Percentiles rank a stretch among this genome's conserved stretches.
phyloP scores from a whole-genome alignment of 371 early-diverging fungal genomes.

The Syncephalastrum monosporum region DNA sequence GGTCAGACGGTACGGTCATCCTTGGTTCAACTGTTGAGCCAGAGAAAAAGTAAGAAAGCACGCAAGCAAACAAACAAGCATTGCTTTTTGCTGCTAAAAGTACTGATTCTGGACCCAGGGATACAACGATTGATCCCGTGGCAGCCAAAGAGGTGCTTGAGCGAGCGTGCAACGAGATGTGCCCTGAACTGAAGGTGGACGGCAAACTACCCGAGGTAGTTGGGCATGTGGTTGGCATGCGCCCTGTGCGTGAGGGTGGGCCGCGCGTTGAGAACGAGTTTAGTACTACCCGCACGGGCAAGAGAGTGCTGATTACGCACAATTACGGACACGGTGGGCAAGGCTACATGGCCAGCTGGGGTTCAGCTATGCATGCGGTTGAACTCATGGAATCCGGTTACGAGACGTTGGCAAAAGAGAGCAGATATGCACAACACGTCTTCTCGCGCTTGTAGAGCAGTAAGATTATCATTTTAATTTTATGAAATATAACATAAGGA shows the following conservation, averaged over 20 bases:
- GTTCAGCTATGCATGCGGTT: slow-evolving; percentile 50
- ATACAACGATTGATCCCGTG: neutral
- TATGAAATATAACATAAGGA: too few species aligned
- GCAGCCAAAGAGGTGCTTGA: slow-evolving; percentile 15
- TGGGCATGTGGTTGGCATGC: slow-evolving; percentile 57
- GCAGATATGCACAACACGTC: too few species aligned
- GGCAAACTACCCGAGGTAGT: slow-evolving; percentile 46
- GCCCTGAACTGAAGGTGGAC: slow-evolving; percentile 21
- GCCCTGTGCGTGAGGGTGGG: slow-evolving; percentile 63
- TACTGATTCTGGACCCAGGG: neutral
- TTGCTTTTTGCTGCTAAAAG: too few species aligned
- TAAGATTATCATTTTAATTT: too few species aligned
- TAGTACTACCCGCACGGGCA: slow-evolving; percentile 25
- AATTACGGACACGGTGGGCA: slow-evolving; percentile 69
- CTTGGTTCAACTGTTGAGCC: slow-evolving; percentile 72
- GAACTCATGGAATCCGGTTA: slow-evolving; percentile 36
- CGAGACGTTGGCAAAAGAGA: too few species aligned
- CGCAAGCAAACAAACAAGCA: too few species aligned
- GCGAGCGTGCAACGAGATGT: slow-evolving; percentile 6
- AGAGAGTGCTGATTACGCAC: slow-evolving; percentile 52
- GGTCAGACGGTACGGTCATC: slow-evolving; percentile 69
- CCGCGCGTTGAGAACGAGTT: slow-evolving; percentile 62
- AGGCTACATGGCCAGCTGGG: slow-evolving; percentile 72
- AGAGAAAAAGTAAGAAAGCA: slow-evolving; percentile 42
- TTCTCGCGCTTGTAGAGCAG: too few species aligned